These are phyloP conservation scores for Oryza meridionalis DNA, from an alignment of 176 grass and related monocot genomes.

Conservation along the genomic window DNA sequence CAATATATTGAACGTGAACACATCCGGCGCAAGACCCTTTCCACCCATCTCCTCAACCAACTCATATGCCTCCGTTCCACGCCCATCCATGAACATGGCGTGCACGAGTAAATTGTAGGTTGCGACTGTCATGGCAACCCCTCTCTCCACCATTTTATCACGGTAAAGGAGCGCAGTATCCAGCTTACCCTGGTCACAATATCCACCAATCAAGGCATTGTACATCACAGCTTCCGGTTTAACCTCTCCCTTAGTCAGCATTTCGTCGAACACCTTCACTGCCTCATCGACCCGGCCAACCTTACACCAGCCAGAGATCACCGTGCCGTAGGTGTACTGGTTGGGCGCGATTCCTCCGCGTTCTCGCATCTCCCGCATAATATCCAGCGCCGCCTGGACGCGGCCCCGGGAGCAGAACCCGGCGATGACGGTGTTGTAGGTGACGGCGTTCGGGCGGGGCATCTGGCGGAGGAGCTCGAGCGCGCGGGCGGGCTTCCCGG, in stretches of 20 bases:
- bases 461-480: conserved; percentile 54
- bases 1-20: conserved; percentile 71
- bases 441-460: conserved; percentile 47
- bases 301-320: conserved; percentile 50
- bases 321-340: conserved; percentile 50
- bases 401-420: conserved; percentile 46
- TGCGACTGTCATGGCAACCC: conserved; percentile 27
- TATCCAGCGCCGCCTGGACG: conserved; percentile 36
- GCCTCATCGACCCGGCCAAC: conserved; percentile 43
- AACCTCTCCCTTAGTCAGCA: conserved; percentile 32
- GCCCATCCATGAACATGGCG: conserved; percentile 53
- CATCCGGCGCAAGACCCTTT: conserved; percentile 54
- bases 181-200: conserved; percentile 43
- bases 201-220: conserved; percentile 44
- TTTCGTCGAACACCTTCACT: conserved; percentile 59
- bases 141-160: conserved; percentile 52
- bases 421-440: conserved; percentile 60
- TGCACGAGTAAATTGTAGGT: conserved; percentile 55
- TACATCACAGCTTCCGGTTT: conserved; percentile 47
- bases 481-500: conserved; percentile 49
- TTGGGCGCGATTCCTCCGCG: conserved; percentile 38
- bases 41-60: conserved; percentile 57
- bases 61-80: conserved; percentile 22
- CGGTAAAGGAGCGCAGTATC: conserved; percentile 24
- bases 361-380: conserved; percentile 47